phyloP scores from a whole-genome alignment of 352 stramenopile species.

The Phytopythium oedochilum region DNA sequence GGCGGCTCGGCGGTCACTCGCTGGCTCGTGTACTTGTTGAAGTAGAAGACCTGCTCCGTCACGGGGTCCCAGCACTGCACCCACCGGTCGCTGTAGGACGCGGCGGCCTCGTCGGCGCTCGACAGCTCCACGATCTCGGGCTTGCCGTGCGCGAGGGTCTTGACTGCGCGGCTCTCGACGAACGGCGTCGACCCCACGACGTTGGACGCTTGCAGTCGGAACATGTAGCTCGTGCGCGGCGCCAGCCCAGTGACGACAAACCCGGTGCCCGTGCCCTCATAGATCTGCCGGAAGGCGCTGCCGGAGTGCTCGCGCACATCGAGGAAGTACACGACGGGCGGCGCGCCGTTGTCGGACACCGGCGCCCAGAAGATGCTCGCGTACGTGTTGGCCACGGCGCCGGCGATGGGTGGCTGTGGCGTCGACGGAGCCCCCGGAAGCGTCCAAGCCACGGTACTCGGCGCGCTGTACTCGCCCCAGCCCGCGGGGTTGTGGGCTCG shows the following conservation, averaged over 20 bases:
- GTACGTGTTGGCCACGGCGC: conserved; percentile 60
- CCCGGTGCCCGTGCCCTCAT: conserved; percentile 58
- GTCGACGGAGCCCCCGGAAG: conserved; percentile 41
- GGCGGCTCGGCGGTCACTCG: conserved; percentile 51
- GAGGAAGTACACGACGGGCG: conserved; percentile 55
- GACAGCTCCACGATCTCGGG: conserved; percentile 70
- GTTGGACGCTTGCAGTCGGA: conserved; percentile 72
- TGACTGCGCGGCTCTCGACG: conserved; percentile 57
- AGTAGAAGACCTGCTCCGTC: conserved; percentile 85
- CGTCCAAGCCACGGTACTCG: conserved; percentile 52
- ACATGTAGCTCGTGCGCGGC: conserved; percentile 49
- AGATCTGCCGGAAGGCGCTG: conserved; percentile 33
- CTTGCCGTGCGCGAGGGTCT: conserved; percentile 47
- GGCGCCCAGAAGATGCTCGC: conserved; percentile 70
- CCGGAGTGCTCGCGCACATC: conserved; percentile 42
- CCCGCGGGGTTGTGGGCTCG: conserved; percentile 56
- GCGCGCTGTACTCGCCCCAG: conserved; percentile 61
- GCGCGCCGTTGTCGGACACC: conserved; percentile 47
- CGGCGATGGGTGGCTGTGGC: conserved; percentile 42
- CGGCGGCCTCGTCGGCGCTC: conserved; percentile 24
- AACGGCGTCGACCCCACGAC: conserved; percentile 50
- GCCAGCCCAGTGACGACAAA: conserved; percentile 47
- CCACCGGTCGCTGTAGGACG: conserved; percentile 47
- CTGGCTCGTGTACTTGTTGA: conserved; percentile 83
- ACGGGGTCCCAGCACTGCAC: conserved; percentile 87